Evolutionary conservation across 768 basidiomycete genomes (phyloP).

Genomic region (Naganishia friedmannii): DNA sequence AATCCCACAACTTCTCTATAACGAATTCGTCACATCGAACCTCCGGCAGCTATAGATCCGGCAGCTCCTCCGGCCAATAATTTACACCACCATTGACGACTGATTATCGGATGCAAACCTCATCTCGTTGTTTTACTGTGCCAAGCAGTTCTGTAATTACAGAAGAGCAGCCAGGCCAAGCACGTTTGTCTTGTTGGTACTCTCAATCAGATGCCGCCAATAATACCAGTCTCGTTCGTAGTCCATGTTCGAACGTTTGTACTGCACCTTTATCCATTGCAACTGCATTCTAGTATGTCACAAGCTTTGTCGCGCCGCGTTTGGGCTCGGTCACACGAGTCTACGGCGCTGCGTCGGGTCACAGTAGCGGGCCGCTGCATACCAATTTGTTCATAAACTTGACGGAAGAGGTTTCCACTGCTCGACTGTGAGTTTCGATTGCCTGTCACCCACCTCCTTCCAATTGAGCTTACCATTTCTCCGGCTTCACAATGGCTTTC

Average conservation of each 20-base stretch:
- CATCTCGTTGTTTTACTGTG: background rate
- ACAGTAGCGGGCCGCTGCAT: background rate
- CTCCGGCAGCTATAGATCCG: no score
- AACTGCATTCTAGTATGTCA: background rate
- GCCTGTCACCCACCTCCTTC: background rate
- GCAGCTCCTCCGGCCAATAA: no score
- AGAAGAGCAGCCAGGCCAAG: slow-evolving; percentile 1
- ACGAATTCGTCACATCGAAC: no score
- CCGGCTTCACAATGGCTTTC: background rate
- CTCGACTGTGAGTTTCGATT: background rate
- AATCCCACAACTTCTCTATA: no score
- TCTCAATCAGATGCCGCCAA: background rate
- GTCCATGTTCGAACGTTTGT: background rate
- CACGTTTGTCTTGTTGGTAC: slow-evolving; percentile 15
- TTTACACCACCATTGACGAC: no score
- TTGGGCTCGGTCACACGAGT: slow-evolving; percentile 1
- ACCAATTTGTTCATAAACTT: background rate
- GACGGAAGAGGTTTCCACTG: background rate
- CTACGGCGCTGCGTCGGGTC: background rate
- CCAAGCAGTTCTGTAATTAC: no score
- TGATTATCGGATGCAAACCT: slow-evolving; percentile 8
- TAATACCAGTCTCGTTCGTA: background rate
- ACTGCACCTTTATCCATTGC: background rate
- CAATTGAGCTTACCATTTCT: background rate
- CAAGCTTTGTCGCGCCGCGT: background rate